Base-by-base conservation (phyloP, 2,329 filamentous ascomycete genomes). In the Neofusicoccum umdonicola region DNA sequence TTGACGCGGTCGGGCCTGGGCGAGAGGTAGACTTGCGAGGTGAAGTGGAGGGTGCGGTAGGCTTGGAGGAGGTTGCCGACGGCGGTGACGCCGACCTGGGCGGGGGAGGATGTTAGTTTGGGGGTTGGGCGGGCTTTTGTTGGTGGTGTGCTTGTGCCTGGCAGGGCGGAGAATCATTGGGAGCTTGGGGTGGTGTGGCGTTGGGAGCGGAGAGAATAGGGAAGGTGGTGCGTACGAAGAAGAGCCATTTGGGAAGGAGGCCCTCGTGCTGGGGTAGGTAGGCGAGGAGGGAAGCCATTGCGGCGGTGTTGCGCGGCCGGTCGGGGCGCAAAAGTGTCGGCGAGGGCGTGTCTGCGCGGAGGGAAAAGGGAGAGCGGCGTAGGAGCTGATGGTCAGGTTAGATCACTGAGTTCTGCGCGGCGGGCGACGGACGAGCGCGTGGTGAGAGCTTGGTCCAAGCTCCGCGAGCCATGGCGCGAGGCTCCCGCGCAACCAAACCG, bases 21-120 rank as follows among this genome's bases (percentile, higher is more conserved):
- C 77, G 88, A 88, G 70, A 89, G 87, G 83, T 98, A 99, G 73
- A 98, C 87, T 76, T 92, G 90, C n/a, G 89, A 87, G 7, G 93
- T 93, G 80, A 91, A 96, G 76, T 88, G 84, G 3, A 93, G 84
- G 17, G 92, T 96, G 41, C 82, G 73, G 79, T 96, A 96, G 74
- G 91, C 88, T 82, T 97, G 93, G 52, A 96, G 76, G 41, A 88
- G 90, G 83, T 99, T 99, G 72, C 87, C 89, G 66, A 95, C 83
- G 35, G 94, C 92, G 65, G 96, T 85, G 64, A 93, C 74, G 64
- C 92, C 92, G 74, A 96, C 85, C 94, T 97, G 68, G 31, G 37
- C 13, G 37, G 37, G 11, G 37, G 9, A 15, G 13, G 11, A 4
- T 7, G 8, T 39, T 39, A 39, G 37, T 39, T 11, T 12, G 13